Base-by-base conservation (phyloP, 108 stramenopile species). In the Asterionellopsis glacialis region DNA sequence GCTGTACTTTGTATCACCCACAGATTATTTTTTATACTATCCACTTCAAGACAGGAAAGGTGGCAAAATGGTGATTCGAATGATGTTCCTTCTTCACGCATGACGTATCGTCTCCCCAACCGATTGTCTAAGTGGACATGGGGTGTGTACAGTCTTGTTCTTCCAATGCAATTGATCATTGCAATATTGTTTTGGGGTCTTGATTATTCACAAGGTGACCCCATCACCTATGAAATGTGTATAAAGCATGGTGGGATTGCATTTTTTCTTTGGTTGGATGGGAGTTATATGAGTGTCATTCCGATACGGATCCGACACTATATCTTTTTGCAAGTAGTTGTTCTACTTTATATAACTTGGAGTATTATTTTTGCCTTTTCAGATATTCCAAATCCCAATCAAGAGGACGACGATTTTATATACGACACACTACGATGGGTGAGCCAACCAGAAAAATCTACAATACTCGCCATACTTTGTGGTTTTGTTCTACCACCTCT, bases 211-310 rank as follows among this genome's bases (percentile, higher is more conserved):
- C 3, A 16, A n/a, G 53, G 25, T 6, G 19, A 54, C 10, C 21
- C 21, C 25, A 22, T 54, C 25, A 24, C 23, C 2, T 54, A 54
- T 22, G 23, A 11, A n/a, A 1, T 23, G 6, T 24, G n/a, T 24
- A 54, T 54, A 11, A 54, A 54, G 23, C 53, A 54, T 26, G 53
- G 53, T n/a, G 53, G 53, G 5, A 25, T 54, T 54, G 53, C 53
- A 23, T n/a, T 54, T 5, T 9, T 54, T 4, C 21, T 54, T n/a
- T n/a, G n/a, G 24, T n/a, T 54, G 10, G 53, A 54, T 23, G 53
- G 53, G n/a, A n/a, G n/a, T 9, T 23, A 5, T n/a, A 27, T 54
- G 6, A 54, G 9, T 26, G n/a, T n/a, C 19, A 27, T 54, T 5
- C 53, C 53, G 53, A 27, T 54, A n/a, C 53, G 26, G 9, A n/a